Conservation (phyloP, 257 asterid genomes). For the Lycium ferocissimum region DNA sequence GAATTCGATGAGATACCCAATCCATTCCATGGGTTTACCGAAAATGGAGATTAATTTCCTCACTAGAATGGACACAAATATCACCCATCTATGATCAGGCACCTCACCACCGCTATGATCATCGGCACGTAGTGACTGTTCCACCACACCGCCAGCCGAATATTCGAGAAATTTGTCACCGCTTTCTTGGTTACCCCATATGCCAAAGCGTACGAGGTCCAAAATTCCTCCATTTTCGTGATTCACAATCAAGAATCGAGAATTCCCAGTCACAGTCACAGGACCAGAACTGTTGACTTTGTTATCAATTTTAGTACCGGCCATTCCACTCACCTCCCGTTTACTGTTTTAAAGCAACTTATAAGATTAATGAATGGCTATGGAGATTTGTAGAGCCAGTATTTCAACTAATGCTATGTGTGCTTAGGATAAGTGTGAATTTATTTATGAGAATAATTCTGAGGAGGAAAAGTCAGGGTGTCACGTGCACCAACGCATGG, state of each 20-base stretch:
- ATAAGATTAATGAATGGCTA: neutral
- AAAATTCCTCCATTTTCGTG: constrained; percentile 66
- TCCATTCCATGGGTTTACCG: constrained; percentile 78
- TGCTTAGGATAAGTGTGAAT: neutral
- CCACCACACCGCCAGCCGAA: constrained; percentile 29
- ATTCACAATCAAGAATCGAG: constrained; percentile 63
- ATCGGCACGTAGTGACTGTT: neutral
- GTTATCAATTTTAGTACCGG: neutral
- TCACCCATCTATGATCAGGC: constrained; percentile 75
- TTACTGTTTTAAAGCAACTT: neutral
- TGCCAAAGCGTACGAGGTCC: constrained; percentile 66
- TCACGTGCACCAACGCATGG: constrained; percentile 4
- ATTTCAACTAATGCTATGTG: neutral
- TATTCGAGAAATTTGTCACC: constrained; percentile 63
- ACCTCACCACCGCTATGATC: constrained; percentile 4
- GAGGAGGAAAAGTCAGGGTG: neutral
- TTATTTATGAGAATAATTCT: neutral
- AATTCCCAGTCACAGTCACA: constrained; percentile 29
- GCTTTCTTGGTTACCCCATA: constrained; percentile 45
- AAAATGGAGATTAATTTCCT: constrained; percentile 66
- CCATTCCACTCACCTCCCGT: constrained; percentile 36
- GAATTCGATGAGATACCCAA: constrained; percentile 72
- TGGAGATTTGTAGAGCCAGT: neutral
- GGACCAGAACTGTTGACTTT: neutral
- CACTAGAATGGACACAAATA: constrained; percentile 65